A percentile compares a stretch with the other conserved stretches of the same genome.
Conservation (phyloP, 2,329 filamentous ascomycete species). For the Diplodia seriata region DNA sequence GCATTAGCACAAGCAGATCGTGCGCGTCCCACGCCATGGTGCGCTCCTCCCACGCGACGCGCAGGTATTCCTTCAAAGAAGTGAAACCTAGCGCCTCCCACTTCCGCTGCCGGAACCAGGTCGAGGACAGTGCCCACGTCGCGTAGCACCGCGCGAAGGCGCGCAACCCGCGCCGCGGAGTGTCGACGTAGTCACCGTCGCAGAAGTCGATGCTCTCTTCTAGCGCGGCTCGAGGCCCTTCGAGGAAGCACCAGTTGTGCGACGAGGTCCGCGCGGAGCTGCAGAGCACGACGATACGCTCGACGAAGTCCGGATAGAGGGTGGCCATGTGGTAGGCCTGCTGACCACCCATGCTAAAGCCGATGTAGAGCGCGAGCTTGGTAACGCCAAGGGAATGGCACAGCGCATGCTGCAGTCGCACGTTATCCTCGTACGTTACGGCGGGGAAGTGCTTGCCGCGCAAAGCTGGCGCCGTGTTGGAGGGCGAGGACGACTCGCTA, state of each 20-base stretch:
- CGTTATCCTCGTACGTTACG: slow-evolving; percentile 59
- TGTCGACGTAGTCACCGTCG: slow-evolving; percentile 15
- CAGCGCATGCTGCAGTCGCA: slow-evolving; percentile 58
- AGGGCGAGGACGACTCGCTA: slow-evolving; percentile 62
- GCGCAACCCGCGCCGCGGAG: slow-evolving; percentile 37
- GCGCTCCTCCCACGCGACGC: slow-evolving; percentile 43
- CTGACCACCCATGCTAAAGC: slow-evolving; percentile 65
- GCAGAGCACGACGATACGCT: slow-evolving; percentile 53
- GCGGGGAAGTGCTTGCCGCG: slow-evolving; percentile 50
- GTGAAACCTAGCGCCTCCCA: slow-evolving; percentile 46
- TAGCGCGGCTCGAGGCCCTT: slow-evolving; percentile 60
- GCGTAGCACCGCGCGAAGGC: slow-evolving; percentile 51
- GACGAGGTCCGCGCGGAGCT: slow-evolving; percentile 58
- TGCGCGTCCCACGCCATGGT: slow-evolving; percentile 44
- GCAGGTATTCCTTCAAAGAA: slow-evolving; percentile 40
- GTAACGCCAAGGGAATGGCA: slow-evolving; percentile 52
- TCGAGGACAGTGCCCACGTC: slow-evolving; percentile 51
- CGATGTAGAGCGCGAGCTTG: slow-evolving; percentile 57
- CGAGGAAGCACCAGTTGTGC: slow-evolving; percentile 64
- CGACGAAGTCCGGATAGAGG: slow-evolving; percentile 59
- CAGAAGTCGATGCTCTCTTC: slow-evolving; percentile 51
- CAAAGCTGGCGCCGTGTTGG: slow-evolving; percentile 47
- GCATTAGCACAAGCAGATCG: slow-evolving; percentile 48
- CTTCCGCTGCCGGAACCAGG: slow-evolving; percentile 50
- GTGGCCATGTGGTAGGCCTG: slow-evolving; percentile 61